phyloP scores from a whole-genome alignment of 164 flowering plant species.

The Brasenia schreberi region DNA sequence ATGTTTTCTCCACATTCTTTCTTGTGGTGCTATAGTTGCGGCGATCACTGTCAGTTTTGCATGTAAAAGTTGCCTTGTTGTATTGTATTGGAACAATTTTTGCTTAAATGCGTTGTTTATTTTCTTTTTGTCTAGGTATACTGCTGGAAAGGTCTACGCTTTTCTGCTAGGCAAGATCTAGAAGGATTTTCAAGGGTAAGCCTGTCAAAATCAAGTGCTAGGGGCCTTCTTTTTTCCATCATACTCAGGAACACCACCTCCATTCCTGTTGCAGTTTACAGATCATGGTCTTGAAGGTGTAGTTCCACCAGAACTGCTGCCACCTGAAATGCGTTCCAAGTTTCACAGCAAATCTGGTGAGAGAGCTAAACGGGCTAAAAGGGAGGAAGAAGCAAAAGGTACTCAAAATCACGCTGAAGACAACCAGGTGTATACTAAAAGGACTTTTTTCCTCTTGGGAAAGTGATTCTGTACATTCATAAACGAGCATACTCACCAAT shows the following conservation, averaged over 20 bases:
- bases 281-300: constrained; percentile 93
- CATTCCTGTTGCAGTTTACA: constrained; percentile 52
- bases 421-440: constrained; percentile 40
- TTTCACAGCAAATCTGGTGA: constrained; percentile 65
- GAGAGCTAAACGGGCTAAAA: constrained; percentile 75
- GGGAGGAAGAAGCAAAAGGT: constrained; percentile 64
- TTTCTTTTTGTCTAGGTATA: constrained; percentile 50
- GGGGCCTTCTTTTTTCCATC: not conserved
- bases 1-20: no score
- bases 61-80: no score
- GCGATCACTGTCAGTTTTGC: no score
- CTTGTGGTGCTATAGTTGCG: no score
- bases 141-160: constrained; percentile 97
- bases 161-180: constrained; percentile 94
- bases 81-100: no score
- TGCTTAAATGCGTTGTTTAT: not conserved
- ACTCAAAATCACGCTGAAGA: constrained; percentile 46
- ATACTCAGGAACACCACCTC: not conserved
- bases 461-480: not conserved
- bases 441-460: not conserved
- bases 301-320: constrained; percentile 80
- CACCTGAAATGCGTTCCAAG: constrained; percentile 66
- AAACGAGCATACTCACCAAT: not conserved
- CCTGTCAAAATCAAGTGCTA: not conserved
- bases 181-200: constrained; percentile 94